Base-by-base conservation (phyloP, 1,284 basidiomycete species). In the Crocinoboletus sp. region DNA sequence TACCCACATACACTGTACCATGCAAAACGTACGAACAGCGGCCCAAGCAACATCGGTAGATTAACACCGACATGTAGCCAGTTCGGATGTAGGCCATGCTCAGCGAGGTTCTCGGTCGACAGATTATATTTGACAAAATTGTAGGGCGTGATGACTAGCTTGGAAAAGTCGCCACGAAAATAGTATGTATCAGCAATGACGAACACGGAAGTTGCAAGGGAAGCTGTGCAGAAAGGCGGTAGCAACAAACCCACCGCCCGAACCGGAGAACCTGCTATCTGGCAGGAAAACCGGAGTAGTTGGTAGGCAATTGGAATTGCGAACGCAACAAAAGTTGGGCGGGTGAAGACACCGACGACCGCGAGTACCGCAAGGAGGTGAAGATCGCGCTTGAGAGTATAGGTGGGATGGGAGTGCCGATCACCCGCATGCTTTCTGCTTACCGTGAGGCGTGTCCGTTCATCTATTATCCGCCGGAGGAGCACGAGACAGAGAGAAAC, bases 111-210 rank as follows among this genome's bases (percentile, higher is more conserved):
- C n/a, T 57, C 49, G 4, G 61, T 46, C 5, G 61, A 61, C 4
- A 70, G 37, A 48, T 71, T 72, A 46, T 71, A 71, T 30, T 51
- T 56, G 51, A 71, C 34, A 40, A 71, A 66, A 45, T 71, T 71
- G 32, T 64, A 57, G 9, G 70, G 69, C 8, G 69, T 66, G 4
- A 71, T 16, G 22, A 66, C 61, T 4, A 51, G 20, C 6, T 42
- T 32, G 13, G 35, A 46, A 37, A 55, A 42, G 36, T 47, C 48
- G 7, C 58, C 59, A 20, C 46, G 51, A 49, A 69, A 71, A 52
- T 68, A 68, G 8, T 51, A 40, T 1, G 62, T 63, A 49, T 71
- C 69, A 1, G 49, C 45, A 6, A 47, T 46, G 39, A 65, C 44
- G 42, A 65, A 59, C 8, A 42, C 45, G 19, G 51, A 35, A 3